These are phyloP conservation scores for Dipteronia sinensis DNA, from an alignment of 345 rosid genomes.

Conservation along the genomic window DNA sequence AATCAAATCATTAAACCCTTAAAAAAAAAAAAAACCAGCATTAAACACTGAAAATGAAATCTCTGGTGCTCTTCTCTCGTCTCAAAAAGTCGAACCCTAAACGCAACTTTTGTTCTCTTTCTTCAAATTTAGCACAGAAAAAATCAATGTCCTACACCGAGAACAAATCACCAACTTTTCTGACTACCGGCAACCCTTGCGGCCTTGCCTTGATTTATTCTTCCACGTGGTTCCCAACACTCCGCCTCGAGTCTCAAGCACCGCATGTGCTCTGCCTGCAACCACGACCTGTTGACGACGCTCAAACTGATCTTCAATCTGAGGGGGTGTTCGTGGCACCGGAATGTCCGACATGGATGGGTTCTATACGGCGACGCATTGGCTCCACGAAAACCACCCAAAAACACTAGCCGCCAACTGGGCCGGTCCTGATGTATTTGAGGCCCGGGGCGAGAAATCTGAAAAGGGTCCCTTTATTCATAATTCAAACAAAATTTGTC, in stretches of 20 bases:
- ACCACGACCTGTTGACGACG: conserved; percentile 46
- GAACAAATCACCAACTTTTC: conserved; percentile 41
- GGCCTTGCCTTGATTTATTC: conserved; percentile 66
- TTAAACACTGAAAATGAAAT: too few relatives aligned
- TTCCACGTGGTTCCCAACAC: conserved; percentile 61
- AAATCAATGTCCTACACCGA: conserved; percentile 44
- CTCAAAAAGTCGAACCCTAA: too few relatives aligned
- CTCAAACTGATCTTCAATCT: conserved; percentile 64
- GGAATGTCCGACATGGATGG: conserved; percentile 72
- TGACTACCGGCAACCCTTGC: conserved; percentile 51
- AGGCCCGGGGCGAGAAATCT: too few relatives aligned
- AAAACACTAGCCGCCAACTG: conserved; percentile 61
- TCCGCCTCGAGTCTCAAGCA: conserved; percentile 29
- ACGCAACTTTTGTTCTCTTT: too few relatives aligned
- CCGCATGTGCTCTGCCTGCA: conserved; percentile 47
- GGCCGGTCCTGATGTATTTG: too few relatives aligned
- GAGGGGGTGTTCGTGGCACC: conserved; percentile 65
- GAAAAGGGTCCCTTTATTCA: too few relatives aligned
- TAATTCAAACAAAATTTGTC: too few relatives aligned
- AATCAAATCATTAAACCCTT: too few relatives aligned
- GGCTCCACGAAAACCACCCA: conserved; percentile 63
- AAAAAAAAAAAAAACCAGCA: too few relatives aligned
- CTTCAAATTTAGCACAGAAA: too few relatives aligned
- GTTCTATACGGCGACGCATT: conserved; percentile 54
- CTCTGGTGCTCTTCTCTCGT: too few relatives aligned